These are phyloP conservation scores for Rhododendron ferrugineum DNA, from an alignment of 148 eudicot species.

Conservation along the genomic window DNA sequence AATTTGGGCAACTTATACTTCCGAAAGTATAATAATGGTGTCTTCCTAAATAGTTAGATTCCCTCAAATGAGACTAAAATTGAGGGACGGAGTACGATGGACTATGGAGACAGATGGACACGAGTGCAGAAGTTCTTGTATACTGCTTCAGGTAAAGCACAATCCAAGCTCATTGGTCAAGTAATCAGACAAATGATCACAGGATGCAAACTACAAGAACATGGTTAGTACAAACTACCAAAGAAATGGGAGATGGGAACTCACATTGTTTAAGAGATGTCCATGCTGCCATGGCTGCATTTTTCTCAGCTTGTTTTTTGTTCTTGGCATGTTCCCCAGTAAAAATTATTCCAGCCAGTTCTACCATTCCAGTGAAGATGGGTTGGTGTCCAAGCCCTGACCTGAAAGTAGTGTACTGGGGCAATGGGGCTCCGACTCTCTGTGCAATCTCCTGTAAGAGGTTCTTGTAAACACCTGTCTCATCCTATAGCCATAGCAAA, in stretches of 20 bases:
- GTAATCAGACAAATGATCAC: background rate
- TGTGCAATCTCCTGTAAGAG: slow-evolving; percentile 76
- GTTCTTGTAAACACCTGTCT: slow-evolving; percentile 75
- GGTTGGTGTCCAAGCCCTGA: slow-evolving; percentile 73
- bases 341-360: slow-evolving; percentile 61
- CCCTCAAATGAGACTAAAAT: background rate
- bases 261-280: slow-evolving; percentile 61
- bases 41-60: background rate
- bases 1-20: background rate
- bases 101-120: background rate
- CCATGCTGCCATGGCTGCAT: slow-evolving; percentile 85
- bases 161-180: background rate
- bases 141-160: background rate
- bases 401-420: slow-evolving; percentile 56
- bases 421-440: slow-evolving; percentile 77
- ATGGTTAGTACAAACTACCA: background rate
- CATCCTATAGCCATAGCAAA: slow-evolving; percentile 43
- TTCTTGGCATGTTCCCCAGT: slow-evolving; percentile 75
- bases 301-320: slow-evolving; percentile 78
- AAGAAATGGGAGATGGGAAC: slow-evolving; percentile 17
- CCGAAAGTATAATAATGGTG: background rate
- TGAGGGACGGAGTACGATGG: background rate
- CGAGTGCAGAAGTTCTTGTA: background rate
- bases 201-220: background rate
- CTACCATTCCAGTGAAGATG: slow-evolving; percentile 67